Percentiles rank a stretch among this genome's conserved stretches.
Evolutionary conservation across 78 protist genomes (phyloP).

Genomic region (Dictyostelium capitatum): DNA sequence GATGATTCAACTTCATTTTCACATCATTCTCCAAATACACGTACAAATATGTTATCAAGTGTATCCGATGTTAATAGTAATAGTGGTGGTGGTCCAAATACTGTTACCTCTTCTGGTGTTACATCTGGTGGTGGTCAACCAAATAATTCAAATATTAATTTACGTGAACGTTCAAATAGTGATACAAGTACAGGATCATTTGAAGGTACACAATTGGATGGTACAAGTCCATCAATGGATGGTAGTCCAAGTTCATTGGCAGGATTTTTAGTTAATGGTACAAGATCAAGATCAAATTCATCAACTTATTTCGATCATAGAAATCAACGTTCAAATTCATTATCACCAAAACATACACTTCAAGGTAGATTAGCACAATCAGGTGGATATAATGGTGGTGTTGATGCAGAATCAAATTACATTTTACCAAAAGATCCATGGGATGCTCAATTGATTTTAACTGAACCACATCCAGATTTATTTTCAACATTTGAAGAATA

Average conservation of each 20-base stretch:
- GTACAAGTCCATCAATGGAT: slow-evolving; percentile 44
- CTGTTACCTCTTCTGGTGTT: not conserved
- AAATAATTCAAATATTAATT: not conserved
- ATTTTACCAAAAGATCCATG: slow-evolving; percentile 62
- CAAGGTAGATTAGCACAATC: slow-evolving; percentile 27
- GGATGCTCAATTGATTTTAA: slow-evolving; percentile 46
- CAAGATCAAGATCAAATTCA: slow-evolving; percentile 48
- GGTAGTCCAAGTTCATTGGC: slow-evolving; percentile 50
- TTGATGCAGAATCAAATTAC: slow-evolving; percentile 12
- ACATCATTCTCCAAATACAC: not conserved
- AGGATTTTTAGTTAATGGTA: slow-evolving; percentile 28
- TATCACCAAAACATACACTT: slow-evolving; percentile 68
- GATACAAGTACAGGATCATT: slow-evolving; percentile 73
- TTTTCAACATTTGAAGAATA: slow-evolving; percentile 65
- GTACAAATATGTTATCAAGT: no score
- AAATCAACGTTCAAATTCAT: slow-evolving; percentile 45
- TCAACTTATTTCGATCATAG: slow-evolving; percentile 49
- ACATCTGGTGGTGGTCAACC: not conserved
- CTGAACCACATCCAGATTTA: slow-evolving; percentile 61
- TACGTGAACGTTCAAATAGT: slow-evolving; percentile 38
- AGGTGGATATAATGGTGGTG: not conserved
- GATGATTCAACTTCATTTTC: not conserved
- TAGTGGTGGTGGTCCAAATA: not conserved
- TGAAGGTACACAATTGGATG: slow-evolving; percentile 44
- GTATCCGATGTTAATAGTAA: not conserved